Evolutionary conservation across 805 yeast genomes (phyloP), one percentile per base, ranked within the genome.

Genomic region (Ogataea haglerorum): DNA sequence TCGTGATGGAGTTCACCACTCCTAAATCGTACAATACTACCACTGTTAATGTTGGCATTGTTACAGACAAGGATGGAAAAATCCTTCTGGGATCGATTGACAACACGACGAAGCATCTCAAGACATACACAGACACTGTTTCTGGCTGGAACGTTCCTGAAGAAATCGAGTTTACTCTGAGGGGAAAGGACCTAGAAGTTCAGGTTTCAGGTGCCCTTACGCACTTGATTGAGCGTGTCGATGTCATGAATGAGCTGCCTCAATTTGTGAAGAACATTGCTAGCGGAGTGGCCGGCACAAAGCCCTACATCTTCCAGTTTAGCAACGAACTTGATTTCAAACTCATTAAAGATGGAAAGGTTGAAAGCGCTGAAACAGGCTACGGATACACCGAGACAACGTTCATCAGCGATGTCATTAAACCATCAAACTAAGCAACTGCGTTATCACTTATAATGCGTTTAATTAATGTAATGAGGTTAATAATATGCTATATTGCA

Each of bases 201-300:
- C 62, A 59, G 9, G 77, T 85, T 15, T 58, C 54, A 29, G 96
- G 96, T 46, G 67, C 72, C 16, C 72, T 91, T 51, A 60, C 61
- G 13, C 68, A 72, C 33, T 65, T 86, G 46, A 79, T 87, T 38
- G 97, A 88, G 68, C 80, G 98, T 60, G 90, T 93, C 43, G 99
- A 93, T 65, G 98, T 93, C 45, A 89, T 93, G 97, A 86, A 89
- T 37, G 98, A 93, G 67, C 82, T 93, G 44, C 99, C 99, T 19
- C 82, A 78, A 48, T 89, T 93, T 65, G 95, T 93, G 52, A 93
- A 91, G 68, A 85, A 82, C 54, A 85, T 93, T 44, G 98, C 87
- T 33, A 80, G 90, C 47, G 96, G 95, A 43, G 95, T 91, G 40
- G 93, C 93, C 12, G 99, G 98, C 36, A 82, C 98, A 19, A 86